phyloP scores from a whole-genome alignment of 2,329 filamentous ascomycete genomes.

The Anthostomella pinea region DNA sequence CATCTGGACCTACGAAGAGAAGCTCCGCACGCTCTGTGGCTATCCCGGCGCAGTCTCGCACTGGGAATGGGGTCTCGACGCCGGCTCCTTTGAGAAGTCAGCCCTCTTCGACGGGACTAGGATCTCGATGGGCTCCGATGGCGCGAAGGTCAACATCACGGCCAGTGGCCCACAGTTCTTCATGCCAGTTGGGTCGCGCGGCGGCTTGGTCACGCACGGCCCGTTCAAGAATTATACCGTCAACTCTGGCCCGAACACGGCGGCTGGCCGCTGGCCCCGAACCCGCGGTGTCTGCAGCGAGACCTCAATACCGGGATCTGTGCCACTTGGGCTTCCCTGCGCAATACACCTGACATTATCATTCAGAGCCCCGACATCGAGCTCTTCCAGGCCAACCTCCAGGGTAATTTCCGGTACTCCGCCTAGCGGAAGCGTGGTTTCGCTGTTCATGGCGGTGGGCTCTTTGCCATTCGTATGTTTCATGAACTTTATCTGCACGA shows the following conservation, averaged over 20 bases:
- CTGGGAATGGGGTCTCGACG: slow-evolving; percentile 38
- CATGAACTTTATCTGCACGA: too few species aligned
- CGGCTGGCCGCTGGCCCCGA: slow-evolving; percentile 32
- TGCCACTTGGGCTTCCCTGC: slow-evolving; percentile 26
- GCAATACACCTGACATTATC: slow-evolving; percentile 38
- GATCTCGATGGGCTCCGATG: slow-evolving; percentile 43
- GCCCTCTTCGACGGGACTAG: slow-evolving; percentile 45
- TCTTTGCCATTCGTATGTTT: slow-evolving; percentile 33
- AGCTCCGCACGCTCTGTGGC: slow-evolving; percentile 33
- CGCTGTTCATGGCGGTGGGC: slow-evolving; percentile 35
- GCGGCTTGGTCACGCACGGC: slow-evolving; percentile 49
- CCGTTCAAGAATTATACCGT: slow-evolving; percentile 43
- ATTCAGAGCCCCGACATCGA: slow-evolving; percentile 33
- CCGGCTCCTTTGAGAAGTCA: slow-evolving; percentile 35
- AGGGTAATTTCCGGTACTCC: slow-evolving; percentile 35
- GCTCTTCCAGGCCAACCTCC: slow-evolving; percentile 40
- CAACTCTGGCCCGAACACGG: slow-evolving; percentile 37
- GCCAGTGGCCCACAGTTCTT: slow-evolving; percentile 18
- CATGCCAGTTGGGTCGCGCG: slow-evolving; percentile 46
- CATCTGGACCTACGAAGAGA: slow-evolving; percentile 34
- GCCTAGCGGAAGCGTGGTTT: slow-evolving; percentile 25
- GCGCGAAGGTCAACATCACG: slow-evolving; percentile 30
- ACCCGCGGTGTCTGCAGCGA: slow-evolving; percentile 42
- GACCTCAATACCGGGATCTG: slow-evolving; percentile 37
- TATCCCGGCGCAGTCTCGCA: slow-evolving; percentile 32